Conservation (phyloP, 2,329 filamentous ascomycete genomes). For the Chaetomiaceae sp. region DNA sequence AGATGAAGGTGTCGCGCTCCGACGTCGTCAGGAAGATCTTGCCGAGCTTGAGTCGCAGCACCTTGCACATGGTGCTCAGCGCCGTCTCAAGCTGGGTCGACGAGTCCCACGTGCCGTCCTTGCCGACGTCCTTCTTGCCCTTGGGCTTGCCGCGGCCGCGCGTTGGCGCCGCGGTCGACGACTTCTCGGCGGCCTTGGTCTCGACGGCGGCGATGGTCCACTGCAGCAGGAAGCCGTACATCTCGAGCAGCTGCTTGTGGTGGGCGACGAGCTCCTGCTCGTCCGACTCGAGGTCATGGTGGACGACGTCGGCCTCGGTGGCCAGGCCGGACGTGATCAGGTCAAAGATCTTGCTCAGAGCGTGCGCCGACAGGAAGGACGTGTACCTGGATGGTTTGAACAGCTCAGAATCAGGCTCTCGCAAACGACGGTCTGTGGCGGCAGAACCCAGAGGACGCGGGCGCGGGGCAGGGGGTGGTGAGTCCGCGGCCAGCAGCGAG, state of each 20-base stretch:
- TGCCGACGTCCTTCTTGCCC: constrained; percentile 65
- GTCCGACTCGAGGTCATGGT: constrained; percentile 84
- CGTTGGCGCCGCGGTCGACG: constrained; percentile 64
- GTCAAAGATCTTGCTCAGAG: constrained; percentile 89
- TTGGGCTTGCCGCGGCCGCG: constrained; percentile 72
- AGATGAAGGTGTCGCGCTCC: constrained; percentile 91
- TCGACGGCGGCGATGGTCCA: constrained; percentile 96
- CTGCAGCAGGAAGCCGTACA: constrained; percentile 89
- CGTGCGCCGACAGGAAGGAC: constrained; percentile 70
- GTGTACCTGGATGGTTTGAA: constrained; percentile 70
- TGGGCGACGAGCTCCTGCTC: constrained; percentile 82
- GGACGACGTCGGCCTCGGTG: constrained; percentile 77
- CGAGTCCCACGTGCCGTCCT: constrained; percentile 83
- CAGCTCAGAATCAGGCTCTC: constrained; percentile 57
- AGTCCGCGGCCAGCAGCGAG: constrained; percentile 7
- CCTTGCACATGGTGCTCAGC: constrained; percentile 92
- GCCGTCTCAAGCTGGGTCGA: constrained; percentile 81
- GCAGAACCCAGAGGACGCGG: constrained; percentile 17
- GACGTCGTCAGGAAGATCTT: constrained; percentile 96
- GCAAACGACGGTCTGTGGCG: constrained; percentile 20
- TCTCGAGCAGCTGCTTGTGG: constrained; percentile 88
- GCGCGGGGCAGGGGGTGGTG: constrained; percentile 14
- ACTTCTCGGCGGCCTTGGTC: constrained; percentile 87
- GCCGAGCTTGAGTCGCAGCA: constrained; percentile 84
- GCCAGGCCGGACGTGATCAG: constrained; percentile 81